phyloP scores from a whole-genome alignment of 2,329 filamentous ascomycete species.

The Trichoderma polysporum region DNA sequence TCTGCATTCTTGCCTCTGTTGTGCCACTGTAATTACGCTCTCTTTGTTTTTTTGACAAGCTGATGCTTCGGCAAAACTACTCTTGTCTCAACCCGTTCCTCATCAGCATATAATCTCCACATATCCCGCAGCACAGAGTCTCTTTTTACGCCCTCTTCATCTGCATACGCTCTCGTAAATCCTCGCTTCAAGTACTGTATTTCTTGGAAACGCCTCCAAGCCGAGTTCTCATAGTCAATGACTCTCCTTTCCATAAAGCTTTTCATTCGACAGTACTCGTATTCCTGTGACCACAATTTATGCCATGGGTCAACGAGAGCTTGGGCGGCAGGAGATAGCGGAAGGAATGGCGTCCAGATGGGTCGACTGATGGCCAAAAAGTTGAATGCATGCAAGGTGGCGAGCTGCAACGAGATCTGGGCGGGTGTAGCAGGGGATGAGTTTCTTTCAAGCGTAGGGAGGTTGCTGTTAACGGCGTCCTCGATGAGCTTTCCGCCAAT shows the following conservation, averaged over 20 bases:
- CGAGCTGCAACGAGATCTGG: conserved; percentile 26
- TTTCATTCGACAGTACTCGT: conserved; percentile 4
- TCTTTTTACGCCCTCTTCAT: conserved; percentile 21
- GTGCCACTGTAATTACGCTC: neutral
- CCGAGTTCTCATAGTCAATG: conserved; percentile 19
- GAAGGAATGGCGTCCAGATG: conserved; percentile 26
- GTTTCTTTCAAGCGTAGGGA: neutral
- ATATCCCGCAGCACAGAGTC: conserved; percentile 24
- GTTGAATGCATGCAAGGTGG: conserved; percentile 29
- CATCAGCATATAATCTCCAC: conserved; percentile 16
- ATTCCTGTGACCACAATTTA: conserved; percentile 16
- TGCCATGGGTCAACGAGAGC: conserved; percentile 24
- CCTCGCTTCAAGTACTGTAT: conserved; percentile 24
- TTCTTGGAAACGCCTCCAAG: conserved; percentile 24
- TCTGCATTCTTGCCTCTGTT: neutral
- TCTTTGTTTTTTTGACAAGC: neutral
- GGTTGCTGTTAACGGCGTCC: neutral
- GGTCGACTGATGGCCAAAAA: conserved; percentile 27
- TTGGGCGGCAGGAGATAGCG: conserved; percentile 20
- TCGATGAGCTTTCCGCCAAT: neutral
- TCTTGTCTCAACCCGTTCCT: neutral
- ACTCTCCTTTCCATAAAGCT: conserved; percentile 19
- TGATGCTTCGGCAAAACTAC: neutral
- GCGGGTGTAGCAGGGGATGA: neutral
- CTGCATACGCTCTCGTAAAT: conserved; percentile 22